A percentile compares a stretch with the other conserved stretches of the same genome.
phyloP scores from a whole-genome alignment of 352 stramenopile genomes.

The Globisporangium mamillatum region DNA sequence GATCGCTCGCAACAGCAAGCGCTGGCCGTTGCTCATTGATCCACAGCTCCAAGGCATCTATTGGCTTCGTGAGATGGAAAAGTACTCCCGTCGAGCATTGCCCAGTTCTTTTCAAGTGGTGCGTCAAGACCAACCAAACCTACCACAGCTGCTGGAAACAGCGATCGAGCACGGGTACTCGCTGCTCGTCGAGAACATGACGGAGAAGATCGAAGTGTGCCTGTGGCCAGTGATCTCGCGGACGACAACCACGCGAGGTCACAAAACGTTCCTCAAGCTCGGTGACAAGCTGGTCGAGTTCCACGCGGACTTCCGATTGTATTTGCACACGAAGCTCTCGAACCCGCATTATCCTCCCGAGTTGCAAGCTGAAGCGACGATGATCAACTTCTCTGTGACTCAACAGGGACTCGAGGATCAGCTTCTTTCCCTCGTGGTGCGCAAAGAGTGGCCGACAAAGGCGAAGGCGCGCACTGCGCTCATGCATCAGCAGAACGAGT shows the following conservation, averaged over 20 bases:
- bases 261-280: slow-evolving; percentile 77
- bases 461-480: slow-evolving; percentile 72
- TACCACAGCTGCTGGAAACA: slow-evolving; percentile 68
- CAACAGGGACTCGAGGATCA: slow-evolving; percentile 89
- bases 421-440: slow-evolving; percentile 82
- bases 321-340: slow-evolving; percentile 92
- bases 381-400: slow-evolving; percentile 93
- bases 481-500: slow-evolving; percentile 89
- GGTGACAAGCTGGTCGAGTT: slow-evolving; percentile 88
- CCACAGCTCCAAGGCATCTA: slow-evolving; percentile 90
- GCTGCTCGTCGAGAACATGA: slow-evolving; percentile 89
- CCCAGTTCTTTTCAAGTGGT: slow-evolving; percentile 68
- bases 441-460: slow-evolving; percentile 89
- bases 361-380: slow-evolving; percentile 87
- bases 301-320: slow-evolving; percentile 77
- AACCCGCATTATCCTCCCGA: slow-evolving; percentile 92
- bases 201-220: slow-evolving; percentile 81
- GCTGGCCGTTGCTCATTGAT: slow-evolving; percentile 89
- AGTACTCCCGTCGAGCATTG: slow-evolving; percentile 34
- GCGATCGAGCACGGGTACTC: slow-evolving; percentile 78
- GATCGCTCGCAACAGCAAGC: slow-evolving; percentile 75
- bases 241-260: slow-evolving; percentile 66
- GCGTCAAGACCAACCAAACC: slow-evolving; percentile 79
- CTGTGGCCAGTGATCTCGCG: slow-evolving; percentile 84
- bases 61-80: slow-evolving; percentile 86